Conservation (phyloP, 257 asterid species). For the Solanum piurae region DNA sequence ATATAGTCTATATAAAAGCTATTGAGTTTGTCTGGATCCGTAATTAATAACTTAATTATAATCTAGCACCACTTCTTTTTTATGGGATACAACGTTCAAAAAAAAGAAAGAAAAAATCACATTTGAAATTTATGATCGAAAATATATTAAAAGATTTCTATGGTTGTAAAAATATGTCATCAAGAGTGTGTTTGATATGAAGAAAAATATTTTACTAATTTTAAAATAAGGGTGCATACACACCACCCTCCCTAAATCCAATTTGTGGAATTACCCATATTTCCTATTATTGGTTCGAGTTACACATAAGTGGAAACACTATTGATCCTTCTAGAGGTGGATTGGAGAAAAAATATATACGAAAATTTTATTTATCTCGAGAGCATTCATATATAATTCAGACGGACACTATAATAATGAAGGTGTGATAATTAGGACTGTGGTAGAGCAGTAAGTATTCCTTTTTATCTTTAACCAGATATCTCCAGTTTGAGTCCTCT, state of each 20-base stretch:
- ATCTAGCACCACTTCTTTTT: not conserved
- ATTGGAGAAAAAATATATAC: not conserved
- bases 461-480: fast-evolving
- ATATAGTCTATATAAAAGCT: not conserved
- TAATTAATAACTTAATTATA: not conserved
- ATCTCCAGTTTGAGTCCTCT: no score
- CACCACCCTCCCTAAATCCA: not conserved
- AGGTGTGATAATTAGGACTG: no score
- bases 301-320: not conserved
- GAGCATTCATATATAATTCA: not conserved
- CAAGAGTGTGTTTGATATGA: not conserved
- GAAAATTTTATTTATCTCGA: no score
- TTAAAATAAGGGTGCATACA: not conserved
- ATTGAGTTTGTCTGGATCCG: not conserved
- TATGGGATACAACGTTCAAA: not conserved
- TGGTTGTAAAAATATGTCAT: not conserved
- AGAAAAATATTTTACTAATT: not conserved
- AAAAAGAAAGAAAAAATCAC: not conserved
- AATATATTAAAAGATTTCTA: not conserved
- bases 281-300: not conserved
- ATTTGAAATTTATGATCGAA: not conserved
- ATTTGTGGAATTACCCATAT: not conserved
- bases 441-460: no score
- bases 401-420: not conserved
- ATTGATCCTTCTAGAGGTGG: not conserved